Evolutionary conservation across 2,329 filamentous ascomycete species (phyloP).

Genomic region (Harringtonia aguacate): DNA sequence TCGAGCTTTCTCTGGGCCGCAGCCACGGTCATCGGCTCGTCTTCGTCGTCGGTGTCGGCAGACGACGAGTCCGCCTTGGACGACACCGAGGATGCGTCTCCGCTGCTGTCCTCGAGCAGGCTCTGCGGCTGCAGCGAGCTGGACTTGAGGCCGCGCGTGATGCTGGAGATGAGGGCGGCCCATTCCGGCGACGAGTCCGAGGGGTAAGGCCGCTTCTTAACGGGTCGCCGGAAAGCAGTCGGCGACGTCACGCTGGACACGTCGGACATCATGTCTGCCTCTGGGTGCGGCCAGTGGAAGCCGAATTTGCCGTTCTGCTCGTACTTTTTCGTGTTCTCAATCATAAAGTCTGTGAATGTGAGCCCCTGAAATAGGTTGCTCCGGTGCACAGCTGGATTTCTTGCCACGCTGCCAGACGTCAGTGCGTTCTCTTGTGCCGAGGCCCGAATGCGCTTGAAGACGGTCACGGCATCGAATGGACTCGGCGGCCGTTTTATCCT

Average conservation of each 20-base stretch:
- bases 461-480: conserved; percentile 46
- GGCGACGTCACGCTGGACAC: conserved; percentile 10
- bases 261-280: conserved; percentile 10
- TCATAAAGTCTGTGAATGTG: conserved; percentile 40
- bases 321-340: conserved; percentile 47
- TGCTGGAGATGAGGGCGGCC: conserved; percentile 23
- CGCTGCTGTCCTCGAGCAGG: conserved; percentile 6
- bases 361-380: conserved; percentile 43
- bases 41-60: conserved; percentile 30
- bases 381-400: conserved; percentile 17
- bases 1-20: conserved; percentile 21
- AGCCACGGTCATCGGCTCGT: conserved; percentile 39
- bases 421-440: neutral
- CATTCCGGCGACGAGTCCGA: conserved; percentile 12
- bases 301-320: conserved; percentile 44
- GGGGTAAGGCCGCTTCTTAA: conserved; percentile 5
- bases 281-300: conserved; percentile 24
- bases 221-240: conserved; percentile 11
- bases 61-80: conserved; percentile 4
- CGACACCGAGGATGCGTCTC: conserved; percentile 6
- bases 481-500: conserved; percentile 40
- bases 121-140: conserved; percentile 21
- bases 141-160: conserved; percentile 22
- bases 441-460: conserved; percentile 46
- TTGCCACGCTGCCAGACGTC: neutral